Conservation (phyloP, 2,329 filamentous ascomycete genomes). For the Aspergillus versicolor region DNA sequence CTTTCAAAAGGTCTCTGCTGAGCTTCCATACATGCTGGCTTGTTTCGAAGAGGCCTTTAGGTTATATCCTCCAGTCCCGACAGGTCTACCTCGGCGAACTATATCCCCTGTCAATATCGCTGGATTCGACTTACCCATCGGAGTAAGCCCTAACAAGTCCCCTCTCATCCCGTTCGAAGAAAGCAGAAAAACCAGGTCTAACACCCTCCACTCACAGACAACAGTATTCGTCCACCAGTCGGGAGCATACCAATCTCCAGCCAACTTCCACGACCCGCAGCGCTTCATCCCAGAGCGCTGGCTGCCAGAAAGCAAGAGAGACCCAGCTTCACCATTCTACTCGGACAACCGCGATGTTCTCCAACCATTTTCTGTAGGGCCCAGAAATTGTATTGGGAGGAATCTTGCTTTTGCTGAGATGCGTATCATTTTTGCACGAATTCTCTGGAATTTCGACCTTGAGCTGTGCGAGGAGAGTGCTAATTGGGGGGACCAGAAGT, state of each 20-base stretch:
- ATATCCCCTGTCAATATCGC: constrained; percentile 34
- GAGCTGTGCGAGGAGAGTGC: not conserved
- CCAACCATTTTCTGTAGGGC: not conserved
- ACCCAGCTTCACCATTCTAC: not conserved
- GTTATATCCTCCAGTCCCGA: constrained; percentile 47
- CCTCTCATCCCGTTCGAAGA: too few species aligned
- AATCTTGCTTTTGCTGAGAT: not conserved
- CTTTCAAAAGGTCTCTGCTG: not conserved
- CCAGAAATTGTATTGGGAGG: not conserved
- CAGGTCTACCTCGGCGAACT: constrained; percentile 37
- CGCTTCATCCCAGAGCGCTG: constrained; percentile 31
- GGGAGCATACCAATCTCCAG: constrained; percentile 20
- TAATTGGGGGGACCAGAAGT: not conserved
- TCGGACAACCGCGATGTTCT: not conserved
- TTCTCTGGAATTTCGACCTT: not conserved
- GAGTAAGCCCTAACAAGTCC: not conserved
- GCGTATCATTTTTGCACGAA: not conserved
- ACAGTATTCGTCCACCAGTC: constrained; percentile 27
- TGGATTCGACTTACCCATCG: constrained; percentile 22
- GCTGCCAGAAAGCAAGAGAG: constrained; percentile 15
- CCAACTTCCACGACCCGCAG: constrained; percentile 22
- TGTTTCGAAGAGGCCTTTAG: constrained; percentile 49
- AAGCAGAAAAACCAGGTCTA: not conserved
- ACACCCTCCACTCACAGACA: constrained; percentile 11
- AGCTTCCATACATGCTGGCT: constrained; percentile 42